Base-by-base conservation (phyloP, 1,139 yeast genomes). In the Taphrina deformans region DNA sequence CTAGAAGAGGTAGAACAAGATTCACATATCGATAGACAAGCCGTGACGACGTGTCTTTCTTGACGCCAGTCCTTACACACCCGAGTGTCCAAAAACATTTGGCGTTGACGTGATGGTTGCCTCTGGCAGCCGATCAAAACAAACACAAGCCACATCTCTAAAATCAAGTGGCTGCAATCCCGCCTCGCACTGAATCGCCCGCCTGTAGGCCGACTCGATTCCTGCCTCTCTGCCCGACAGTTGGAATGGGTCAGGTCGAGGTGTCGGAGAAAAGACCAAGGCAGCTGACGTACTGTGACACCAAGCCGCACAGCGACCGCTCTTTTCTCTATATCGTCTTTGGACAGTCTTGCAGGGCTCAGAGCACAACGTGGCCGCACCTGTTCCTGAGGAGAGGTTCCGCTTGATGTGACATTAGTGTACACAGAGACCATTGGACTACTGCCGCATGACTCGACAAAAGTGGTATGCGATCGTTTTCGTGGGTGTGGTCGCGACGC, bases 111-210 rank as follows among this genome's bases (percentile, higher is more conserved):
- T n/a, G n/a, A n/a, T n/a, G n/a, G n/a, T n/a, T n/a, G n/a, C n/a
- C n/a, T n/a, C n/a, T n/a, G n/a, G n/a, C n/a, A n/a, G n/a, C 35
- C 35, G 14, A 31, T 31, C 27, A 21, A 44, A 44, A 44, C 48
- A 44, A 44, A 44, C 48, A 44, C 48, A 44, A 44, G 48, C 48
- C 48, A 44, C 48, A 21, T 44, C 48, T 44, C 46, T 27, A 44
- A 44, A 7, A 10, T n/a, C 18, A 2, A n/a, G 41, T n/a, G 41
- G 41, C 41, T 38, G 18, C 6, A 38, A 10, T 29, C 10, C 33
- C 6, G 33, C 33, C 33, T 29, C 33, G 10, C 9, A 29, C 9
- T 29, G 33, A 29, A 29, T 29, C 33, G 33, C 33, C 33, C 33
- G 33, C 33, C 10, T 29, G 33, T 29, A 10, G 10, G 33, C 6